These are phyloP conservation scores for Diversispora eburnea DNA, from an alignment of 192 early-diverging fungal genomes.

Conservation along the genomic window DNA sequence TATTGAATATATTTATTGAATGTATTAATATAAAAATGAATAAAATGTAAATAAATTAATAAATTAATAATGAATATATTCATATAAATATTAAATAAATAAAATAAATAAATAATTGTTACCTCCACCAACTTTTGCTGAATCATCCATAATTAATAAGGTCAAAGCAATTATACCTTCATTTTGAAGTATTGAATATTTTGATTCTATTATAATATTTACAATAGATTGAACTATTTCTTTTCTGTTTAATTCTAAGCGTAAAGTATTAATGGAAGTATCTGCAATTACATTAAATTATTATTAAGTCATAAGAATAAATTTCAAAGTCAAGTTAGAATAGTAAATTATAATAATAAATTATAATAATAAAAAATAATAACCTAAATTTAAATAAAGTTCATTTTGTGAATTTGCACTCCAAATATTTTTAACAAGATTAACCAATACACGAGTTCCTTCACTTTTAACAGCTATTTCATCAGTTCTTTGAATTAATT, in stretches of 20 bases:
- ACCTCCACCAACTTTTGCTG: constrained; percentile 1
- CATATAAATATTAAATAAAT: neutral
- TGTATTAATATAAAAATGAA: too few species aligned
- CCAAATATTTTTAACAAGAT: constrained; percentile 52
- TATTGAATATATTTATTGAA: too few species aligned
- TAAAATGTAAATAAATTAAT: too few species aligned
- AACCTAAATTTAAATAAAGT: neutral
- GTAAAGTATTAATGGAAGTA: constrained; percentile 33
- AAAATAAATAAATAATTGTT: neutral
- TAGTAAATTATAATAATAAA: too few species aligned
- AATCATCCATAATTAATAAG: constrained; percentile 39
- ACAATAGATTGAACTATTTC: constrained; percentile 40
- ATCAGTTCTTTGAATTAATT: constrained; percentile 46
- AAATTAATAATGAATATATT: neutral
- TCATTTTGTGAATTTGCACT: constrained; percentile 25
- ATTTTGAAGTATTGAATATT: constrained; percentile 53
- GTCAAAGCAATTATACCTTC: constrained; percentile 56
- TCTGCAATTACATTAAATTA: constrained; percentile 11
- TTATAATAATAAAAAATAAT: too few species aligned
- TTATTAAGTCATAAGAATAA: neutral
- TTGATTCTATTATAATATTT: constrained; percentile 48
- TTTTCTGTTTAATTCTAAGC: constrained; percentile 36
- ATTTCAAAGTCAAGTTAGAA: too few species aligned
- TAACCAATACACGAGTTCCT: constrained; percentile 49
- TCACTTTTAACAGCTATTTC: constrained; percentile 53